Evolutionary conservation across 2,329 filamentous ascomycete species (phyloP), one percentile per base, ranked within the genome.

Genomic region (Westerdykella aurantiaca): DNA sequence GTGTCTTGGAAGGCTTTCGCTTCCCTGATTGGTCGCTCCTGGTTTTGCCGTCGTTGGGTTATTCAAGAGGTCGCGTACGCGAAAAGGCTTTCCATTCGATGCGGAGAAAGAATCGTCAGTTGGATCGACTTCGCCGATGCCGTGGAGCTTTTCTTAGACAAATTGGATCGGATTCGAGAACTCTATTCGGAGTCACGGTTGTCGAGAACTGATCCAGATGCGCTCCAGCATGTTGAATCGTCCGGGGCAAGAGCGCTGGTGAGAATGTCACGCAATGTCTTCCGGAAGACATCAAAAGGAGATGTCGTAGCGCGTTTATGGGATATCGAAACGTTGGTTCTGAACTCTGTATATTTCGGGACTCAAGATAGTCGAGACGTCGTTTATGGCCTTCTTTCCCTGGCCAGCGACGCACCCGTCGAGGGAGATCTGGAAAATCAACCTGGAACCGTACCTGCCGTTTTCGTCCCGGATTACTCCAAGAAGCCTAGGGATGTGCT

Each of bases 61-160:
- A 58, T 72, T 0, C 69, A 72, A 45, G 70, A 72, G 49, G 62
- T 72, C 11, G 61, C 64, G 0, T 54, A 65, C 25, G 66, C 69
- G 0, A 53, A 47, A 25, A 44, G 51, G 5, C 61, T 61, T 2
- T 59, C 46, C 3, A 51, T 73, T 1, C 62, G 63, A 33, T 69
- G 68, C 47, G 69, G 69, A 2, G 31, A 43, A 0, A 54, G 68
- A 2, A 43, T 43, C 2, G 60, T 71, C 6, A 37, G 50, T 9
- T 72, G 69, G 68, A 42, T 50, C 3, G 55, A 66, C 4, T 63
- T 72, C 23, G 61, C 66, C 2, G 60, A 64, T 16, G 67, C 68
- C 2, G 62, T 69, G 6, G 54, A 60, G 18, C 53, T 70, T 2
- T 68, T 69, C 23, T 57, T 65, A 6, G 60, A 67, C 10, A 47